phyloP scores from a whole-genome alignment of 371 early-diverging fungal species.

The Zopfochytrium polystomum region DNA sequence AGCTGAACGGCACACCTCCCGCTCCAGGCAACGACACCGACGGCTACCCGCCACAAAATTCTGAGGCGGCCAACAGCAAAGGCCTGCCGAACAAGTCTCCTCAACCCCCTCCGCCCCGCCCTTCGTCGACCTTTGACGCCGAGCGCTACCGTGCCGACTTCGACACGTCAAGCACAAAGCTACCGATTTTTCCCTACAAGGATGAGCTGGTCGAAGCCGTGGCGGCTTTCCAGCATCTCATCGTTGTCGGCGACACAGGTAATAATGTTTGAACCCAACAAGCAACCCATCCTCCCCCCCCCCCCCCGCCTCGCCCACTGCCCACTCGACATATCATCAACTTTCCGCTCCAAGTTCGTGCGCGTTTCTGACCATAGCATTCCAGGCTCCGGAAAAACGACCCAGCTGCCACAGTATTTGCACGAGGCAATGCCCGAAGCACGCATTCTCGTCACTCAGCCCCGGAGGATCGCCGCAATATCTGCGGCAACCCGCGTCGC shows the following conservation, averaged over 20 bases:
- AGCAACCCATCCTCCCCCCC: neutral
- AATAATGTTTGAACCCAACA: conserved; percentile 26
- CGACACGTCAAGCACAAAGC: conserved; percentile 9
- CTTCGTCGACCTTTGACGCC: too few species aligned
- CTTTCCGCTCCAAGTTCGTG: neutral
- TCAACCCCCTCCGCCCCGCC: too few species aligned
- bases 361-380: neutral
- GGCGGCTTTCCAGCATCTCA: conserved; percentile 57
- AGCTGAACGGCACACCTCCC: too few species aligned
- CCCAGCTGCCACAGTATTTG: conserved; percentile 88
- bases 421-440: conserved; percentile 45
- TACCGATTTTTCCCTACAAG: conserved; percentile 54
- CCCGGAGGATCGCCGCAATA: conserved; percentile 85
- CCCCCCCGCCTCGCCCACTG: neutral
- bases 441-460: conserved; percentile 52
- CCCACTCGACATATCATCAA: too few species aligned
- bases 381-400: conserved; percentile 86
- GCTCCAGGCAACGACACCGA: too few species aligned
- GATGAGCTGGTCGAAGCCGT: conserved; percentile 67
- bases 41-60: too few species aligned
- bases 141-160: conserved; percentile 11
- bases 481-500: conserved; percentile 83
- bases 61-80: too few species aligned
- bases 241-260: conserved; percentile 85
- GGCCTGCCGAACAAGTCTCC: too few species aligned